phyloP scores from a whole-genome alignment of 257 asterid genomes.

The Solanum appendiculatum region DNA sequence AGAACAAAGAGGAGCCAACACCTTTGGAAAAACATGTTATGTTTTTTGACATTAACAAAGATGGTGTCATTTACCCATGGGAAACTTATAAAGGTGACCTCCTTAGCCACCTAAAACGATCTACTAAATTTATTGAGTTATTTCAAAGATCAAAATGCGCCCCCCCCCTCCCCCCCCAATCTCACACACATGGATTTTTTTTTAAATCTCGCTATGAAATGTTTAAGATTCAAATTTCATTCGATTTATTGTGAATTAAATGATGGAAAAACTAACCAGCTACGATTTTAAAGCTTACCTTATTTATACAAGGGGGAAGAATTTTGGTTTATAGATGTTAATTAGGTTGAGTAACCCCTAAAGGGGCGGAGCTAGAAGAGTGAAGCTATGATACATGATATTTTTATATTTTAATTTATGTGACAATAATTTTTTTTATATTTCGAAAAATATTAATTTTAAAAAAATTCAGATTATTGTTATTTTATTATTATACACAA shows the following conservation, averaged over 20 bases:
- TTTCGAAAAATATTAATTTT: not conserved
- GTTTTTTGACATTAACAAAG: conserved; percentile 77
- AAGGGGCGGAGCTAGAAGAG: not conserved
- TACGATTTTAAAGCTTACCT: too few relatives aligned
- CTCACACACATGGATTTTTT: too few relatives aligned
- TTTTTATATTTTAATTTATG: not conserved
- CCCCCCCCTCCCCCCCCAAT: too few relatives aligned
- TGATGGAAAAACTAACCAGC: too few relatives aligned
- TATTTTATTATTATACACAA: not conserved
- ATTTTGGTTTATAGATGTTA: too few relatives aligned
- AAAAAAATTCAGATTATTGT: not conserved
- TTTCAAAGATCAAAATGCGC: too few relatives aligned
- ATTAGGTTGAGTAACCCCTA: not conserved
- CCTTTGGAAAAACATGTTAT: conserved; percentile 55
- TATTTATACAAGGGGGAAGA: too few relatives aligned
- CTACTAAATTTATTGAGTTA: not conserved
- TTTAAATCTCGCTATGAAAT: too few relatives aligned
- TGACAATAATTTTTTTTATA: not conserved
- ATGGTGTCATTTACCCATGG: conserved; percentile 63
- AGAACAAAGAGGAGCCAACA: conserved; percentile 27
- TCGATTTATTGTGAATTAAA: too few relatives aligned
- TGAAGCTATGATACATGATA: too few relatives aligned
- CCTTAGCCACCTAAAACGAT: accelerated
- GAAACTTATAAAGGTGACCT: conserved; percentile 61
- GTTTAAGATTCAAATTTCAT: too few relatives aligned